Percentiles rank a stretch among this genome's conserved stretches.
Conservation (phyloP, 1,284 basidiomycete genomes). For the Apiotrichum akiyoshidainum region DNA sequence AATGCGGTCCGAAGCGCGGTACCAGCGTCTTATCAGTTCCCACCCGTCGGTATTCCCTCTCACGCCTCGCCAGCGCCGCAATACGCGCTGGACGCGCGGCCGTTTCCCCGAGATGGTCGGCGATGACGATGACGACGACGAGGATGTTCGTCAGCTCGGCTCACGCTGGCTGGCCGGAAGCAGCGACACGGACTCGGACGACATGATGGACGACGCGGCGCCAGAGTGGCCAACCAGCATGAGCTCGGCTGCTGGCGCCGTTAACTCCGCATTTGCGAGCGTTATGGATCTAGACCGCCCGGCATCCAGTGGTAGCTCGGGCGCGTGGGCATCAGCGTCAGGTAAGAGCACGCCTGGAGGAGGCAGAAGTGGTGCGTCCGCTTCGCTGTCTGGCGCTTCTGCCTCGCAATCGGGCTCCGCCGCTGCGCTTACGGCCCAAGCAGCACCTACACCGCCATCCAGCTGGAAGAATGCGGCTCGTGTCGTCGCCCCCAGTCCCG, state of each 20-base stretch:
- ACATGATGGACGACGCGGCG: slow-evolving; percentile 27
- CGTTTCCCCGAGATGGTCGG: slow-evolving; percentile 48
- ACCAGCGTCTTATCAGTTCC: slow-evolving; percentile 39
- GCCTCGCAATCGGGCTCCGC: background rate
- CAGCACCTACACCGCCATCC: background rate
- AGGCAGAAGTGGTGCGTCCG: background rate
- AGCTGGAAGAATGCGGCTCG: background rate
- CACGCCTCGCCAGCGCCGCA: slow-evolving; percentile 39
- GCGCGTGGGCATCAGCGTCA: slow-evolving; percentile 10
- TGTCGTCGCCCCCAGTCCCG: slow-evolving; percentile 21
- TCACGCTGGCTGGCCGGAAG: slow-evolving; percentile 13
- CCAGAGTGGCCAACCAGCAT: slow-evolving; percentile 14
- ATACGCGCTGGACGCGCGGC: slow-evolving; percentile 29
- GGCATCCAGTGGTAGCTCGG: slow-evolving; percentile 8
- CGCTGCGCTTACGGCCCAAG: too few relatives aligned
- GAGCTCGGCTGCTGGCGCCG: slow-evolving; percentile 25
- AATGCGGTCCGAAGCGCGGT: slow-evolving; percentile 46
- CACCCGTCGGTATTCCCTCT: slow-evolving; percentile 42
- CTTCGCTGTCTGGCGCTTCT: background rate
- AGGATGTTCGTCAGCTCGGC: slow-evolving; percentile 5
- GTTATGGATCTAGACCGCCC: slow-evolving; percentile 49
- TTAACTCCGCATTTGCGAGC: slow-evolving; percentile 45
- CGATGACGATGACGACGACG: slow-evolving; percentile 46
- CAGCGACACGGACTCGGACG: slow-evolving; percentile 40
- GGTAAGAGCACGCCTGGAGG: slow-evolving; percentile 20